Base-by-base conservation (phyloP, 202 grass and related monocot species). In the Brachypodium distachyon region DNA sequence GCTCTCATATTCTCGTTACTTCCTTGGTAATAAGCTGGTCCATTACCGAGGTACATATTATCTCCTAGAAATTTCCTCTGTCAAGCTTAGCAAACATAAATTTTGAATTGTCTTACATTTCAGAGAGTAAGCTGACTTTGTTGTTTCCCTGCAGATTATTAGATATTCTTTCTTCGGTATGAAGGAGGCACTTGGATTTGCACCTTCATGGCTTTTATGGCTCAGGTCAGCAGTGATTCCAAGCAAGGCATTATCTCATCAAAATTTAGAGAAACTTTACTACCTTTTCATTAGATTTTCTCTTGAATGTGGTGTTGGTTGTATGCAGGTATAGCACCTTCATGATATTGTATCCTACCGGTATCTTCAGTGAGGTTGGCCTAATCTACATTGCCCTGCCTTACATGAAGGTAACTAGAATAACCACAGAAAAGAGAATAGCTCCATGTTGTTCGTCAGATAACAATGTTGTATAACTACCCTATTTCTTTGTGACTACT, bases 1-100 rank as follows among this genome's bases (percentile, higher is more conserved):
- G 82, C 0, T 76, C 89, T 43, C 87, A 92, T 67, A 58, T 95
- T 51, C 83, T 98, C 17, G 87, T 93, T 57, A 83, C 91, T 71
- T 87, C 85, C 17, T 43, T 99, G 47, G 92, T 99, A n/a, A 99
- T 95, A 77, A 99, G 96, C 56, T 99, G 92, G 96, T 99, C 96
- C 34, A 84, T 99, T 38, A 99, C 92, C 1, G 92, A 93, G 89
- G 91, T 95, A 83, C 25, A 8, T 48, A 25, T 51, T 17, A 37
- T 3, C 67, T 83, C 4, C 47, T 13, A 10, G 22, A 33, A 21
- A 22, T 65, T 5, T 76, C 16, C 2, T 21, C 29, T 56, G 10
- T 28, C 39, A 5, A 25, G 63, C 6, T 58, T 46, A n/a, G 25
- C 29, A 10, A 34, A 23, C 1, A 1, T 3, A 56, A 16, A 10